Conservation (phyloP, 2,329 filamentous ascomycete genomes). For the Huntiella bhutanensis region DNA sequence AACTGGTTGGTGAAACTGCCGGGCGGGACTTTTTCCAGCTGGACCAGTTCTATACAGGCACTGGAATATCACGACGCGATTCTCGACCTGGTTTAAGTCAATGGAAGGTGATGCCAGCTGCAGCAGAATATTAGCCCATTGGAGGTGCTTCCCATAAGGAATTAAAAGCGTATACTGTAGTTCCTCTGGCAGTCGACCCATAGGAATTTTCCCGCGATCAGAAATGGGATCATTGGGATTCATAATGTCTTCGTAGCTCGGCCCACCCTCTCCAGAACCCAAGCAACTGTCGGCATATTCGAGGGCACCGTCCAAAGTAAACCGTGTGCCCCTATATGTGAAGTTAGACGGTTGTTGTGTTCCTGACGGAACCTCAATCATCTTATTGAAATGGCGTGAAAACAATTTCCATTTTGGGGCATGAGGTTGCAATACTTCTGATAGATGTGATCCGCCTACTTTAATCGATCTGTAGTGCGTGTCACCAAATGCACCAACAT, state of each 20-base stretch:
- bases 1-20: slow-evolving; percentile 15
- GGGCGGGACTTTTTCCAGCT: background rate
- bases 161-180: slow-evolving; percentile 32
- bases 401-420: slow-evolving; percentile 23
- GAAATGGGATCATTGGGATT: slow-evolving; percentile 34
- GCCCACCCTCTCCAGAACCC: too few species aligned
- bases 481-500: slow-evolving; percentile 18
- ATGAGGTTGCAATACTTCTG: slow-evolving; percentile 26
- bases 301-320: too few species aligned
- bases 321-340: too few species aligned
- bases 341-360: too few species aligned
- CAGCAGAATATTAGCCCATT: slow-evolving; percentile 36
- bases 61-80: slow-evolving; percentile 29
- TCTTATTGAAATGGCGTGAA: slow-evolving; percentile 15
- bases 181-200: slow-evolving; percentile 30
- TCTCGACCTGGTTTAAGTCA: slow-evolving; percentile 31
- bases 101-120: slow-evolving; percentile 29
- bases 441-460: slow-evolving; percentile 16
- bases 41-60: slow-evolving; percentile 28
- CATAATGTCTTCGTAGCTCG: slow-evolving; percentile 14
- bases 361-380: too few species aligned
- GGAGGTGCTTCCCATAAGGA: slow-evolving; percentile 26
- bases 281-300: too few species aligned
- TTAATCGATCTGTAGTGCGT: slow-evolving; percentile 18
- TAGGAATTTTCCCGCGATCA: slow-evolving; percentile 27